Evolutionary conservation across 202 grass and related monocot species (phyloP).

Genomic region (Saccharum hybrid): DNA sequence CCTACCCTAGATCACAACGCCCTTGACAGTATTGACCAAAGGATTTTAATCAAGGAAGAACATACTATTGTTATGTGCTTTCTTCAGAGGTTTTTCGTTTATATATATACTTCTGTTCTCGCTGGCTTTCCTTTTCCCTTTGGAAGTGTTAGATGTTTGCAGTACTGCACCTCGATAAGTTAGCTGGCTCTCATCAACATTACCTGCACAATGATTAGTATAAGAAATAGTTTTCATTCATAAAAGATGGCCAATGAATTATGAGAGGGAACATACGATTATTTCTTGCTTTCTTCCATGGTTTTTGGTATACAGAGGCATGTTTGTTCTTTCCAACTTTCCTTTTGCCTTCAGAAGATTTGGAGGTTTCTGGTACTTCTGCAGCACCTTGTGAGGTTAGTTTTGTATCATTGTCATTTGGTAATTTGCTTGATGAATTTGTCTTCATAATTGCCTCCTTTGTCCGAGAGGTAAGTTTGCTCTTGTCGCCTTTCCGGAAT

Average conservation of each 20-base stretch:
- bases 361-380: conserved; percentile 41
- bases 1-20: too few relatives aligned
- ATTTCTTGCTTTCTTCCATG: conserved; percentile 48
- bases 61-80: conserved; percentile 54
- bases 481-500: conserved; percentile 37
- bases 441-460: conserved; percentile 46
- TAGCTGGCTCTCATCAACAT: conserved; percentile 40
- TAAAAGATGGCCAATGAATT: conserved; percentile 17
- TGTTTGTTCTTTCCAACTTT: conserved; percentile 42
- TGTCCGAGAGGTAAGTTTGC: conserved; percentile 21
- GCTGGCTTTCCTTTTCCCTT: conserved; percentile 47
- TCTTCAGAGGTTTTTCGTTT: conserved; percentile 55
- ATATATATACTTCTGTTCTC: conserved; percentile 31
- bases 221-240: conserved; percentile 32
- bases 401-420: conserved; percentile 38
- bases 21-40: too few relatives aligned
- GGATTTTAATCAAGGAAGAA: conserved; percentile 25
- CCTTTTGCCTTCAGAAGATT: conserved; percentile 46
- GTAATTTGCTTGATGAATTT: conserved; percentile 40
- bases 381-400: conserved; percentile 15
- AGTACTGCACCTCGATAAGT: conserved; percentile 26
- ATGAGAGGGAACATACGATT: conserved; percentile 46
- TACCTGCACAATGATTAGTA: conserved; percentile 47
- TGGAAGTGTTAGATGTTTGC: conserved; percentile 41
- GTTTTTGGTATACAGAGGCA: conserved; percentile 43